Evolutionary conservation across 306 rosid genomes (phyloP).

Genomic region (Medicago lupulina): DNA sequence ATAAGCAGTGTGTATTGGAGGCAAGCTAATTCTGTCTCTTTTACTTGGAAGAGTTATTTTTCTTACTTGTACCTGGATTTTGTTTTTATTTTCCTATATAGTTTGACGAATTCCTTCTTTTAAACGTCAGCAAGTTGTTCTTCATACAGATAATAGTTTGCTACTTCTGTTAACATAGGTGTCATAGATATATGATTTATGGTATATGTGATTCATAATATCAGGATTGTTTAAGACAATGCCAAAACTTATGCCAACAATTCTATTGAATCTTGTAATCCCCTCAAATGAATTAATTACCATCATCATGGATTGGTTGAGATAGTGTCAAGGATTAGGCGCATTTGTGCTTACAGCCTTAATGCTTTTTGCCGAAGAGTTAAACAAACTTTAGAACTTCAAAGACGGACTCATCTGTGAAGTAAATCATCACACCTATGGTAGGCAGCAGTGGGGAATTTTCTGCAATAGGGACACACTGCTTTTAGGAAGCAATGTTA

Average conservation of each 20-base stretch:
- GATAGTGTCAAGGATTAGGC: not conserved
- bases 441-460: too few species aligned
- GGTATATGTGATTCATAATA: not conserved
- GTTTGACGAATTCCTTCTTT: constrained; percentile 9
- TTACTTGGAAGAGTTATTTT: constrained; percentile 17
- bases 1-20: constrained; percentile 80
- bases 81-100: not conserved
- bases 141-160: constrained; percentile 4
- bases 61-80: constrained; percentile 2
- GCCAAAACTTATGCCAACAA: constrained; percentile 6
- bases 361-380: too few species aligned
- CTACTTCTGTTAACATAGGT: not conserved
- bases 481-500: too few species aligned
- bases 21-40: constrained; percentile 53
- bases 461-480: too few species aligned
- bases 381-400: too few species aligned
- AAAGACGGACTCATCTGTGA: too few species aligned
- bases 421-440: too few species aligned
- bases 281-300: constrained; percentile 27
- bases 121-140: constrained; percentile 1
- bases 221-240: constrained; percentile 27
- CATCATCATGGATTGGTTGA: not conserved
- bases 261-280: constrained; percentile 16
- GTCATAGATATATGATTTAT: constrained; percentile 13
- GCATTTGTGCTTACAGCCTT: too few species aligned